These are phyloP conservation scores for Starmera caribaea DNA, from an alignment of 805 yeast species.

Conservation along the genomic window DNA sequence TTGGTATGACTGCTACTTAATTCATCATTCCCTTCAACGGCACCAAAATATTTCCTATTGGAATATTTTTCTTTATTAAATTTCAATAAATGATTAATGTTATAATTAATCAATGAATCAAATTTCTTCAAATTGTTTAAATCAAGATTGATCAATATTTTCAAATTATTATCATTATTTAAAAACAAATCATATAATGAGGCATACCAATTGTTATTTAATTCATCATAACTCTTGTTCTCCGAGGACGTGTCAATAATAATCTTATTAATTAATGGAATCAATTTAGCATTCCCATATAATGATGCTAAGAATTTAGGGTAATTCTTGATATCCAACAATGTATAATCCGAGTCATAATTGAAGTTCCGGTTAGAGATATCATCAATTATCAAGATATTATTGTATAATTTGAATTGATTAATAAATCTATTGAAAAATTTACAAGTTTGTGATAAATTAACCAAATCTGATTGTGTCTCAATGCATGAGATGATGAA, in stretches of 20 bases:
- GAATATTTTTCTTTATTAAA: slow-evolving; percentile 17
- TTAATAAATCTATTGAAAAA: slow-evolving; percentile 19
- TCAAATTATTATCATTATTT: slow-evolving; percentile 17
- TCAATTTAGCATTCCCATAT: slow-evolving; percentile 15
- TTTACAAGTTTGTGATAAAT: slow-evolving; percentile 15
- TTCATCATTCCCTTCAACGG: no score
- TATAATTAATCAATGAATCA: slow-evolving; percentile 14
- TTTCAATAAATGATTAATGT: slow-evolving; percentile 16
- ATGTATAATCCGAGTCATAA: slow-evolving; percentile 15
- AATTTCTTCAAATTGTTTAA: slow-evolving; percentile 18
- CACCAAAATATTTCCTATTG: slow-evolving; percentile 7
- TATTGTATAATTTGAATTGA: slow-evolving; percentile 12
- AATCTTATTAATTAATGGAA: slow-evolving; percentile 16
- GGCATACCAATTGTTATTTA: slow-evolving; percentile 12
- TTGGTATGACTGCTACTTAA: not conserved
- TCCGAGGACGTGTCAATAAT: slow-evolving; percentile 17
- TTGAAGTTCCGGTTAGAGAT: slow-evolving; percentile 12
- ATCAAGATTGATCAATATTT: slow-evolving; percentile 15
- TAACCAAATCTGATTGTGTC: slow-evolving; percentile 17
- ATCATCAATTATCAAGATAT: slow-evolving; percentile 17
- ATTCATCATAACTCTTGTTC: slow-evolving; percentile 14
- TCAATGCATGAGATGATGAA: slow-evolving; percentile 19
- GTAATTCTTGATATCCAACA: slow-evolving; percentile 14
- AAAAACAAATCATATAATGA: slow-evolving; percentile 18
- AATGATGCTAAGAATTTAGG: slow-evolving; percentile 19